Evolutionary conservation across 495 filamentous ascomycete genomes (phyloP), one percentile per base, ranked within the genome.

Genomic region (Thozetella sp.): DNA sequence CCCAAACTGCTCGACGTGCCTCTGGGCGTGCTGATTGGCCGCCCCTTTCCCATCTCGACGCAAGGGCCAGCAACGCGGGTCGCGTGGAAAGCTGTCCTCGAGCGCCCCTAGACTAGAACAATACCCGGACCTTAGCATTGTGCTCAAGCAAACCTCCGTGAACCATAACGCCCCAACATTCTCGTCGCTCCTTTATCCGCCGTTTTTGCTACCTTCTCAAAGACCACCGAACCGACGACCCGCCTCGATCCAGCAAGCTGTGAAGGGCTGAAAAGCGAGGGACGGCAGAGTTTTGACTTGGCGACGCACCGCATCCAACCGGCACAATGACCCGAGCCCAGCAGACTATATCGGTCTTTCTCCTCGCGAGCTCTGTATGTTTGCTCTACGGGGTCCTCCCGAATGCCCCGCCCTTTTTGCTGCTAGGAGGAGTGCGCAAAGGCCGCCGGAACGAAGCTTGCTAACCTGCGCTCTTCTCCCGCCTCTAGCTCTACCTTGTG

Each of bases 321-420:
- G 22, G 15, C 58, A 68, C 58, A 30, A 99, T 97, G 95, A 97
- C 95, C 62, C 91, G 92, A 74, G 95, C 95, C 22, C 91, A 93
- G 70, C 93, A 99, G 74, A 93, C 90, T 62, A 86, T 97, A 71
- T 96, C 93, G 45, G 79, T 96, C 59, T 86, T 86, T 63, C 86
- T 97, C 65, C 86, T 97, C 58, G 80, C 94, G 70, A 91, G 90
- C 72, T 97, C 94, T 23, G 94, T 98, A 73, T 57, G 70, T 56
- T 19, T 9, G 56, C 1, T 53, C 54, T 43, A 25, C 50, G n/a
- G 22, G 20, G 52, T 25, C 58, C 50, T 25, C 51, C 53, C 50
- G 25, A 22, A 12, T 30, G 53, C 10, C 53, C 50, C 51, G 54
- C 10, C 1, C 50, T 10, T 19, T 1, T 26, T 58, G 34, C 20